These are phyloP conservation scores for Rhododendron mucronatum DNA, from an alignment of 148 eudicot genomes.

Conservation along the genomic window DNA sequence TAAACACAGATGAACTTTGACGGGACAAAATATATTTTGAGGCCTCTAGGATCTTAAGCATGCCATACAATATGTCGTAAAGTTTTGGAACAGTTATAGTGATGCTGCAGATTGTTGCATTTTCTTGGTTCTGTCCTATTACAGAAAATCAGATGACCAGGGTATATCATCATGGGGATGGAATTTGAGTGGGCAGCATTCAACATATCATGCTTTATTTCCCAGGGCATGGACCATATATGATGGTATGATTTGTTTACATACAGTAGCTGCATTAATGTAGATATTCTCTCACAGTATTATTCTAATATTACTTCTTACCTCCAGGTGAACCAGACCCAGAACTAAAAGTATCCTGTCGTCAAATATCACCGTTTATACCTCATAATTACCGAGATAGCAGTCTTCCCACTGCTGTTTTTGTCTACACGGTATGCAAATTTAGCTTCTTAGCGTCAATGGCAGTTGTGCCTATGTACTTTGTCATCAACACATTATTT, in stretches of 20 bases:
- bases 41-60: neutral
- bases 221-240: constrained; percentile 99
- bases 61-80: neutral
- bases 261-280: neutral
- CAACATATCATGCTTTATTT: constrained; percentile 94
- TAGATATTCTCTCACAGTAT: neutral
- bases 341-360: constrained; percentile 91
- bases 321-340: constrained; percentile 97
- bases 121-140: constrained; percentile 2
- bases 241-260: constrained; percentile 57
- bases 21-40: neutral
- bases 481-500: neutral
- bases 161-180: constrained; percentile 99
- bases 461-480: neutral
- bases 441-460: neutral
- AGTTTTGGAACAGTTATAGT: neutral
- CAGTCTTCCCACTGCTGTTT: constrained; percentile 94
- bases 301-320: constrained; percentile 6
- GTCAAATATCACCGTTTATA: constrained; percentile 96
- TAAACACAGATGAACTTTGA: neutral
- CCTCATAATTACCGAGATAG: constrained; percentile 95
- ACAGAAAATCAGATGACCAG: constrained; percentile 68
- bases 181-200: constrained; percentile 96
- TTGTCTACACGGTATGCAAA: constrained; percentile 81
- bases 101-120: constrained; percentile 3